Evolutionary conservation across 1,139 yeast species (phyloP).

Genomic region (Debaryomyces nepalensis): DNA sequence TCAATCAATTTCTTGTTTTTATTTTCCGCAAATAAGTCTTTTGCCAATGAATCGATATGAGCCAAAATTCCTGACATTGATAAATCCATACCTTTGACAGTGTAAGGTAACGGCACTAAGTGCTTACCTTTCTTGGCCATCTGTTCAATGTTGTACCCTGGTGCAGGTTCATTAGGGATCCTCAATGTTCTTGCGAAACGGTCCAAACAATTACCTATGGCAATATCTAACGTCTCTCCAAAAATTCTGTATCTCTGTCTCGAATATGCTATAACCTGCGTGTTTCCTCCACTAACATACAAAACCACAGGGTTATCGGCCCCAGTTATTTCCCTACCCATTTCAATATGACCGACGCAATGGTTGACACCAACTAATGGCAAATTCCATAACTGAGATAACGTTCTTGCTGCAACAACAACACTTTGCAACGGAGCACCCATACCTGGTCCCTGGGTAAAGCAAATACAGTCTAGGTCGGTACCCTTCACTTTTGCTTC

Average conservation of each 20-base stretch:
- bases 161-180: conserved; percentile 93
- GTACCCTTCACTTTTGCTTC: conserved; percentile 61
- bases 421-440: conserved; percentile 97
- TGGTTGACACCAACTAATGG: conserved; percentile 96
- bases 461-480: conserved; percentile 88
- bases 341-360: conserved; percentile 96
- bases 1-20: conserved; percentile 54
- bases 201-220: conserved; percentile 95
- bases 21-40: conserved; percentile 60
- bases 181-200: conserved; percentile 89
- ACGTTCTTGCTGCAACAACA: conserved; percentile 88
- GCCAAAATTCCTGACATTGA: conserved; percentile 96
- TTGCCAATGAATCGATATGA: conserved; percentile 78
- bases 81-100: conserved; percentile 98
- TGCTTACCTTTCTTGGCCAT: conserved; percentile 77
- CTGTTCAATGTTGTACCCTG: conserved; percentile 96
- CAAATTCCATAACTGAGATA: conserved; percentile 76
- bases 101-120: conserved; percentile 83
- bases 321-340: conserved; percentile 98
- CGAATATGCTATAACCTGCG: conserved; percentile 96
- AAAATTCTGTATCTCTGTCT: conserved; percentile 91
- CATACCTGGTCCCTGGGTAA: conserved; percentile 99
- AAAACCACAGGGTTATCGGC: conserved; percentile 94
- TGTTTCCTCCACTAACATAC: conserved; percentile 97
- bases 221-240: conserved; percentile 96